A percentile compares a stretch with the other conserved stretches of the same genome.
Evolutionary conservation across 495 filamentous ascomycete genomes (phyloP).

Genomic region (Aspergillus ostianus): DNA sequence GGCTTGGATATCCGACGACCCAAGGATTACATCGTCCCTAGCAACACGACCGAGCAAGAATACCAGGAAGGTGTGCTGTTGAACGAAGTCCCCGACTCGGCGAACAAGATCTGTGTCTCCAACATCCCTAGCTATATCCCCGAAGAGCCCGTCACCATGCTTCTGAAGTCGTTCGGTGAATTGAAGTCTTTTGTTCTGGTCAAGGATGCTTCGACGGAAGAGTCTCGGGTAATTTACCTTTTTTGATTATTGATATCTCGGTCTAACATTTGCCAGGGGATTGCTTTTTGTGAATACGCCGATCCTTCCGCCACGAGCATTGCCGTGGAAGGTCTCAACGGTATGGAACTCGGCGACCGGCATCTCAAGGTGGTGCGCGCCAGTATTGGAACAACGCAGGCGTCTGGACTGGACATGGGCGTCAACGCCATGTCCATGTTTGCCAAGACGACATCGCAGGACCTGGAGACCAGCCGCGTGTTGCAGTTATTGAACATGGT

Average conservation of each 20-base stretch:
- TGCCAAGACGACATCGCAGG: slow-evolving; percentile 80
- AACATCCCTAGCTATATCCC: slow-evolving; percentile 84
- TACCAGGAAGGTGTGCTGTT: slow-evolving; percentile 77
- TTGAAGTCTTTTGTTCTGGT: slow-evolving; percentile 91
- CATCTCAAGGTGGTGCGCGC: slow-evolving; percentile 82
- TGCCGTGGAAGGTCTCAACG: slow-evolving; percentile 87
- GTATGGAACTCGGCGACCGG: slow-evolving; percentile 86
- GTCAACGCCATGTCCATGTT: slow-evolving; percentile 99
- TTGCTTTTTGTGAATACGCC: slow-evolving; percentile 94
- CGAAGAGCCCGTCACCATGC: slow-evolving; percentile 87
- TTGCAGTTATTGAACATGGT: slow-evolving; percentile 97
- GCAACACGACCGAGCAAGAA: slow-evolving; percentile 66
- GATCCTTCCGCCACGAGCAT: slow-evolving; percentile 76
- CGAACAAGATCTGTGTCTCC: slow-evolving; percentile 90
- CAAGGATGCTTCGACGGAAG: slow-evolving; percentile 81
- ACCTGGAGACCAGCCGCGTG: slow-evolving; percentile 74
- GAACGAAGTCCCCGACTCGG: slow-evolving; percentile 81
- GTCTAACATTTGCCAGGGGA: slow-evolving; percentile 60
- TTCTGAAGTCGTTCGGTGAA: slow-evolving; percentile 85
- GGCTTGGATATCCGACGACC: slow-evolving; percentile 85
- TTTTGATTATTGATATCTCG: slow-evolving; percentile 2
- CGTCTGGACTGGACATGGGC: slow-evolving; percentile 84
- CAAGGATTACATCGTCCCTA: slow-evolving; percentile 96
- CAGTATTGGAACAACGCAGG: slow-evolving; percentile 89
- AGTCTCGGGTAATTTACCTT: slow-evolving; percentile 73